Base-by-base conservation (phyloP, 164 flowering plant genomes). In the Saururus chinensis region DNA sequence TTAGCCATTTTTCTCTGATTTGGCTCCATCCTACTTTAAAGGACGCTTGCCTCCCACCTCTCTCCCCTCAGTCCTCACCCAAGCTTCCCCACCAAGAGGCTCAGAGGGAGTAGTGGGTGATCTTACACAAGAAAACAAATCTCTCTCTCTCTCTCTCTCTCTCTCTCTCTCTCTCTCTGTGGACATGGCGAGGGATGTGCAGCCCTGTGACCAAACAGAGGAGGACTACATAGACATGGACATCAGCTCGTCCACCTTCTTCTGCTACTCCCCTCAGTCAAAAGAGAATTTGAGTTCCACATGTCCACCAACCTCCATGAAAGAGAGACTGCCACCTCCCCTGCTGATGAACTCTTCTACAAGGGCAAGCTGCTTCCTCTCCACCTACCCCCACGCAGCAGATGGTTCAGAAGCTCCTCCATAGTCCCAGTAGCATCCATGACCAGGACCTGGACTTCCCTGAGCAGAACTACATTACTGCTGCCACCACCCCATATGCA, bases 271-370 rank as follows among this genome's bases (percentile, higher is more conserved):
- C 80, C 12, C 75, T 72, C 67, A 68, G 23, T 77, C 64, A 17
- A n/a, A n/a, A 60, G 75, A 73, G 96, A 92, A 48, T 92, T 92
- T 76, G 96, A 92, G 82, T 92, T 92, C 70, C 91, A 87, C 68
- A 81, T 81, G 83, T 70, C 79, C 42, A 66, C 82, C 59, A 61
- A 41, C 57, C 64, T 71, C 40, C 60, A 42, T 49, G 80, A 72
- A 7, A 82, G 42, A 63, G 83, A 75, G 6, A 9, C 71, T 56
- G 66, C 73, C 6, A 70, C 87, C 52, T 84, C 84, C 11, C 86
- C 96, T 3, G 98, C 93, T 57, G 96, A 92, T 76, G 93, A 89
- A 53, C 96, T 92, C 64, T 92, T 92, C 80, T 86, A 88, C 79
- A 84, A 82, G 53, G 98, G 98, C 13, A 86, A 87, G 19, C 91